Evolutionary conservation across 2,329 filamentous ascomycete genomes (phyloP), one percentile per base, ranked within the genome.

Genomic region (Beauveria pseudobassiana): DNA sequence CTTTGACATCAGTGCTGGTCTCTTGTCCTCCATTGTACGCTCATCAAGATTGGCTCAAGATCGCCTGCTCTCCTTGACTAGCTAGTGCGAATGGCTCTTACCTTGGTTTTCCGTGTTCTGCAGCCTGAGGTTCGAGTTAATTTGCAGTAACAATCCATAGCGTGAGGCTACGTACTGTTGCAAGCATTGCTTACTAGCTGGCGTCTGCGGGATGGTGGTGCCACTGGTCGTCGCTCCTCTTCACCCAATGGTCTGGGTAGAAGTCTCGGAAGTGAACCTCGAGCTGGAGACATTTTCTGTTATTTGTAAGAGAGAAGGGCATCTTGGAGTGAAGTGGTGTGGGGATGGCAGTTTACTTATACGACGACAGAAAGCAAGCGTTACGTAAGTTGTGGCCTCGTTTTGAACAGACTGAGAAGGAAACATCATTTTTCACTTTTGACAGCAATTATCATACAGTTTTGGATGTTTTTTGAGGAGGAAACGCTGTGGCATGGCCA

Each of bases 41-140:
- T 1, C 10, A 5, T 34, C 2, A 30, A 5, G 5, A 34, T 0
- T 5, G 9, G 1, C 3, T n/a, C 43, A 9, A 45, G 6, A 1
- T 45, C n/a, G 9, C 1, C 18, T 30, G 16, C 24, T 22, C 22
- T 22, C 22, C 2, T 26, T 18, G 26, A 8, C 6, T 4, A 28
- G 9, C 7, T 5, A 14, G 18, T 3, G 2, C 3, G 4, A 5
- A 5, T 7, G 10, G 26, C 18, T 14, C 9, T 7, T 51, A 51
- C 49, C 49, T 51, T 51, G 16, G 49, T 51, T 51, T 51, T 51
- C 6, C 49, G 49, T n/a, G 49, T 34, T 9, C 49, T 51, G 10
- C 49, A 51, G 28, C 16, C 49, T 51, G 28, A 24, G 24, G 30
- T 2, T 5, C 26, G 18, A 26, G 26, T 51, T 34, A 51, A 5